phyloP scores from a whole-genome alignment of 768 basidiomycete genomes.

The Kwoniella europaea region DNA sequence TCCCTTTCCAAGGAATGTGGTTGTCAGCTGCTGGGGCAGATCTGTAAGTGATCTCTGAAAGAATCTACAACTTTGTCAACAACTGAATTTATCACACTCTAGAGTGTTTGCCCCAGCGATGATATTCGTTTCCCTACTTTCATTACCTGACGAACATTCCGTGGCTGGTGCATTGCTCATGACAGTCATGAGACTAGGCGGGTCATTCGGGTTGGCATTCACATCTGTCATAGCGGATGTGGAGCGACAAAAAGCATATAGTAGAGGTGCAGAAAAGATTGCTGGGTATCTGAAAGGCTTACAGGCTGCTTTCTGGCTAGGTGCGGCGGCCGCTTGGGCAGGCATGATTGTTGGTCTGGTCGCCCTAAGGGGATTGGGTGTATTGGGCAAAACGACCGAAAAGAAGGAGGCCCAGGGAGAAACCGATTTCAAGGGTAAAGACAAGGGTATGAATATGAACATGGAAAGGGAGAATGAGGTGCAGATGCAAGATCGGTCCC shows the following conservation, averaged over 20 bases:
- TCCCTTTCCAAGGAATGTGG: slow-evolving; percentile 31
- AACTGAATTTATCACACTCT: slow-evolving; percentile 42
- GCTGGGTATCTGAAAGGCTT: slow-evolving; percentile 41
- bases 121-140: slow-evolving; percentile 47
- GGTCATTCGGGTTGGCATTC: slow-evolving; percentile 50
- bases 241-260: slow-evolving; percentile 23
- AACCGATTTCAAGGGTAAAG: not conserved
- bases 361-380: slow-evolving; percentile 45
- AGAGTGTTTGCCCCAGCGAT: slow-evolving; percentile 51
- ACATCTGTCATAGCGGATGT: slow-evolving; percentile 42
- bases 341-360: slow-evolving; percentile 36
- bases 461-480: not conserved
- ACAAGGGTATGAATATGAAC: too few relatives aligned
- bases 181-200: slow-evolving; percentile 48
- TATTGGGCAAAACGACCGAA: slow-evolving; percentile 27
- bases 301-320: slow-evolving; percentile 51
- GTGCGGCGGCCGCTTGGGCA: slow-evolving; percentile 38
- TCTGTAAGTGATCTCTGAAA: slow-evolving; percentile 27
- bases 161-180: slow-evolving; percentile 51
- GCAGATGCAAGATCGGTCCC: too few relatives aligned
- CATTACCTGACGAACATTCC: slow-evolving; percentile 46
- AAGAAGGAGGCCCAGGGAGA: not conserved
- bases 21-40: slow-evolving; percentile 46
- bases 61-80: not conserved
- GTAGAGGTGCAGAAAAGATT: slow-evolving; percentile 11